Conservation (phyloP, 1,139 yeast genomes). For the Taiozyma sp. region DNA sequence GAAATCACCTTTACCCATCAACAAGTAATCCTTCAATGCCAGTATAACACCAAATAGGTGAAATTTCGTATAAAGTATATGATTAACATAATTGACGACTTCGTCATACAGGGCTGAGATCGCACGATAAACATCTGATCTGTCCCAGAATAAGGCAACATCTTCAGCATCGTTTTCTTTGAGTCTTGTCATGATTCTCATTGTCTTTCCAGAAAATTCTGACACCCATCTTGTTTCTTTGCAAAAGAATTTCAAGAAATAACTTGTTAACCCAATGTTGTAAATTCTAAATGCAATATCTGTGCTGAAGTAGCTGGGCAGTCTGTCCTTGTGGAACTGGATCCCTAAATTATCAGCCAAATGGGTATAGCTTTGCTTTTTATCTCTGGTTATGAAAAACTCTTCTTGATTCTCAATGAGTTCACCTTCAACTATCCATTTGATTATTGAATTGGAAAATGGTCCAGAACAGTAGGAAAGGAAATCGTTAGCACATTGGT, state of each 20-base stretch:
- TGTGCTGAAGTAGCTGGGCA: slow-evolving; percentile 55
- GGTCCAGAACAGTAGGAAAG: slow-evolving; percentile 49
- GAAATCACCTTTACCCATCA: slow-evolving; percentile 77
- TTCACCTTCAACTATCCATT: slow-evolving; percentile 71
- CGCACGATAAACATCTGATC: slow-evolving; percentile 20
- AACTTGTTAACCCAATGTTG: slow-evolving; percentile 75
- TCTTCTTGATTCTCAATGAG: slow-evolving; percentile 51
- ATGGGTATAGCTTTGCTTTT: slow-evolving; percentile 10
- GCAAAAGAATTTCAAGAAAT: slow-evolving; percentile 62
- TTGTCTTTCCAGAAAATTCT: slow-evolving; percentile 24
- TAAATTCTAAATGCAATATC: slow-evolving; percentile 49
- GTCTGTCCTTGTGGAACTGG: slow-evolving; percentile 29
- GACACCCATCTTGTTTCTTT: slow-evolving; percentile 56
- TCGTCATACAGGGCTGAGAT: slow-evolving; percentile 52
- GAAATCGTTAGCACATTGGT: slow-evolving; percentile 38
- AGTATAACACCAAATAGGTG: slow-evolving; percentile 48
- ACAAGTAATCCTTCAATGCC: slow-evolving; percentile 59
- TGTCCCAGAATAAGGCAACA: slow-evolving; percentile 7
- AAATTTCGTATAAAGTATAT: slow-evolving; percentile 44
- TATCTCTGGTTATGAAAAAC: slow-evolving; percentile 50
- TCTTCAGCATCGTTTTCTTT: slow-evolving; percentile 4
- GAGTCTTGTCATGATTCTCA: slow-evolving; percentile 4
- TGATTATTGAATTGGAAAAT: slow-evolving; percentile 53
- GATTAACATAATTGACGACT: slow-evolving; percentile 47
- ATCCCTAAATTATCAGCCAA: slow-evolving; percentile 2